phyloP scores from a whole-genome alignment of 495 filamentous ascomycete species.

The Penicillium flavigenum region DNA sequence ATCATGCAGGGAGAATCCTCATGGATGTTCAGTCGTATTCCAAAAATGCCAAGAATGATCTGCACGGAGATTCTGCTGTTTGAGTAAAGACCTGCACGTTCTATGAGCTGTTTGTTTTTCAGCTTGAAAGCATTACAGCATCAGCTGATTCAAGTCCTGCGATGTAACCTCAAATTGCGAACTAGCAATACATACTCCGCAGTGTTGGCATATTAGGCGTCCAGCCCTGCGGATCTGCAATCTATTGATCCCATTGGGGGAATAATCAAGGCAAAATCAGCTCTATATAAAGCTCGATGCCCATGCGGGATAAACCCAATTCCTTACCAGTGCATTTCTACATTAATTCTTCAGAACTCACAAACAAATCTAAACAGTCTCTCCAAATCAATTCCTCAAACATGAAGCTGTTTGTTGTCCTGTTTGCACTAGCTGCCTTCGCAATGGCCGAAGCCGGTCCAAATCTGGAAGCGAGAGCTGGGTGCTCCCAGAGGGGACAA shows the following conservation, averaged over 20 bases:
- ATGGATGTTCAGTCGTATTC: not conserved
- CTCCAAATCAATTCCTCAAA: too few relatives aligned
- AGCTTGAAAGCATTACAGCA: not conserved
- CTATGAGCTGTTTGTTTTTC: not conserved
- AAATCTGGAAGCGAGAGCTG: conserved; percentile 10
- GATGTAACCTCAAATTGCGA: not conserved
- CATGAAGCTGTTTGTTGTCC: conserved; percentile 8
- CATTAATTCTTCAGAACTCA: not conserved
- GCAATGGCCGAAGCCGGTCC: conserved; percentile 6
- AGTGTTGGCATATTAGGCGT: not conserved
- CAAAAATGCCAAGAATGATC: not conserved
- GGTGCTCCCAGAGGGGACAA: conserved; percentile 10
- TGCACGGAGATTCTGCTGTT: not conserved
- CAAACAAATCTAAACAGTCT: not conserved
- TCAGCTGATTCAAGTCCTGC: not conserved
- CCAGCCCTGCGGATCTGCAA: too few relatives aligned
- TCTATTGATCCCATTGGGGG: too few relatives aligned
- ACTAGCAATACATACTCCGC: not conserved
- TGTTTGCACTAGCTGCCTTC: conserved; percentile 5
- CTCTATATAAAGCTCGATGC: not conserved
- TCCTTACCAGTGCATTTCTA: not conserved
- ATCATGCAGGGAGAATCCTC: not conserved
- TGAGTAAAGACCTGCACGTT: not conserved
- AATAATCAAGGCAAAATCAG: not conserved
- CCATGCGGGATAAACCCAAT: not conserved